Conservation (phyloP, 2,329 filamentous ascomycete species). For the Fusarium nygamai region DNA sequence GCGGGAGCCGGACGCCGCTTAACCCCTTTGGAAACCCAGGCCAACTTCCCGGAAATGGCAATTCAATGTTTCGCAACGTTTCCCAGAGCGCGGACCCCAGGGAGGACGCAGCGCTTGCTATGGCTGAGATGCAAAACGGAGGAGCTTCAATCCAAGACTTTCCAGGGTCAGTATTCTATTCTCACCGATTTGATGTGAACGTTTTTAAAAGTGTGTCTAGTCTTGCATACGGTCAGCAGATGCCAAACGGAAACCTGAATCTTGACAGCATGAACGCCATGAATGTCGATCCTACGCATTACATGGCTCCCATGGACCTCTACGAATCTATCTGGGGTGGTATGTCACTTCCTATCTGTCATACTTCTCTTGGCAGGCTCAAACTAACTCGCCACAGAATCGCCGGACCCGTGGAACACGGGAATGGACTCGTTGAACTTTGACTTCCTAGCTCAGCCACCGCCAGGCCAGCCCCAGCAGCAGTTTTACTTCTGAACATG, state of each 20-base stretch:
- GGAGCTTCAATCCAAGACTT: slow-evolving; percentile 59
- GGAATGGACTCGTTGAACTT: slow-evolving; percentile 67
- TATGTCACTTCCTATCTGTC: slow-evolving; percentile 49
- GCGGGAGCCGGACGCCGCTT: slow-evolving; percentile 57
- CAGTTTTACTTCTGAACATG: slow-evolving; percentile 64
- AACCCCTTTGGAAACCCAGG: slow-evolving; percentile 40
- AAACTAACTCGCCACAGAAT: slow-evolving; percentile 55
- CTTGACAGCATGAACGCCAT: slow-evolving; percentile 59
- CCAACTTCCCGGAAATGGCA: slow-evolving; percentile 36
- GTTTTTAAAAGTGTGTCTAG: slow-evolving; percentile 37
- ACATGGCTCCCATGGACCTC: slow-evolving; percentile 74
- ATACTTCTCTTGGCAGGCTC: background rate
- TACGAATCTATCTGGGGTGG: slow-evolving; percentile 76
- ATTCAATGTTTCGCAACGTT: slow-evolving; percentile 41
- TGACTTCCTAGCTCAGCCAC: slow-evolving; percentile 68
- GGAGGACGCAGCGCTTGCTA: slow-evolving; percentile 70
- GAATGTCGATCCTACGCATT: slow-evolving; percentile 66
- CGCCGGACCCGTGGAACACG: slow-evolving; percentile 67
- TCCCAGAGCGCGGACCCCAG: slow-evolving; percentile 59
- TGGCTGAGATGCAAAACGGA: slow-evolving; percentile 72
- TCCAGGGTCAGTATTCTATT: slow-evolving; percentile 46
- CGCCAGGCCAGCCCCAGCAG: slow-evolving; percentile 66
- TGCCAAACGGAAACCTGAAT: slow-evolving; percentile 47
- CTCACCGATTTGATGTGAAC: background rate
- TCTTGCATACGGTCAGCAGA: slow-evolving; percentile 51